These are phyloP conservation scores for Alternaria ventricosa DNA, from an alignment of 2,329 filamentous ascomycete species.

Conservation along the genomic window DNA sequence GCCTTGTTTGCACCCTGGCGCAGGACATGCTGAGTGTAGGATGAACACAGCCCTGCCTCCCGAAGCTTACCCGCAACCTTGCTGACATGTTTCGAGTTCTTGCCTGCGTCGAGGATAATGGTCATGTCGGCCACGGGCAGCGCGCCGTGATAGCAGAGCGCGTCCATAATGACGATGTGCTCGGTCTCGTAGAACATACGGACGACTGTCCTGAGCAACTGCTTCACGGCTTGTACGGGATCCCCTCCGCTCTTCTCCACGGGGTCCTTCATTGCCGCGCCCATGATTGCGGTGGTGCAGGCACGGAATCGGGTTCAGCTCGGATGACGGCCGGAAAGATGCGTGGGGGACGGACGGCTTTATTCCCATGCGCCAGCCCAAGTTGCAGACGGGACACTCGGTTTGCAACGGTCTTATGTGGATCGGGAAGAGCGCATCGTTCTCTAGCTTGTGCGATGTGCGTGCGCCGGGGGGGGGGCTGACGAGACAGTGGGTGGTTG, in stretches of 20 bases:
- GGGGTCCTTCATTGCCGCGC: constrained; percentile 45
- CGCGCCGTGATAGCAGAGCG: constrained; percentile 76
- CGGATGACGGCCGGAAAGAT: background rate
- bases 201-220: constrained; percentile 83
- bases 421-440: background rate
- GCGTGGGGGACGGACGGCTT: constrained; percentile 5
- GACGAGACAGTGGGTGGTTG: constrained; percentile 20
- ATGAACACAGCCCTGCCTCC: constrained; percentile 83
- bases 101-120: constrained; percentile 73
- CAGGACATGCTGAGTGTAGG: constrained; percentile 77
- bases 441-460: constrained; percentile 7
- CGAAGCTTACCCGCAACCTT: constrained; percentile 84
- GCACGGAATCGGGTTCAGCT: background rate
- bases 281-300: constrained; percentile 12
- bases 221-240: constrained; percentile 71
- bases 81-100: constrained; percentile 90
- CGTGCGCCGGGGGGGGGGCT: constrained; percentile 18
- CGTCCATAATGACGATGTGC: constrained; percentile 82
- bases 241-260: constrained; percentile 49
- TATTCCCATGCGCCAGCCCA: constrained; percentile 16
- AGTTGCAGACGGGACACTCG: background rate
- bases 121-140: constrained; percentile 88
- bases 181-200: constrained; percentile 87
- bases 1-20: constrained; percentile 82
- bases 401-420: background rate